Base-by-base conservation (phyloP, 225 moss, liverwort and hornwort species). In the Lunularia cruciata region DNA sequence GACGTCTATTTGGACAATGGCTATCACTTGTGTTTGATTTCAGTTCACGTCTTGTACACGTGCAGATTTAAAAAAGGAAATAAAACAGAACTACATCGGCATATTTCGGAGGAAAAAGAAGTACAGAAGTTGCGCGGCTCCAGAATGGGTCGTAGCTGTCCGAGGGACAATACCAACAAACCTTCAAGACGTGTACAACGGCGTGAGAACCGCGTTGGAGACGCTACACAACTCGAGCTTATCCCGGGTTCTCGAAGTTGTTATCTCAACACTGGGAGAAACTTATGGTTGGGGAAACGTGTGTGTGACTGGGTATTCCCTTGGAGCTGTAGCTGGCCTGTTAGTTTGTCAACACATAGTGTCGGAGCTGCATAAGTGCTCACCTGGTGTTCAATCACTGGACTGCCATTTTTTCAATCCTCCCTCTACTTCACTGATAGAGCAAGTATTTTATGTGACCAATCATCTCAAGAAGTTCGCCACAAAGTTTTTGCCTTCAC, bases 351-450 rank as follows among this genome's bases (percentile, higher is more conserved):
- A 32, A 15, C 3, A 57, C 6, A 8, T 57, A 1, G 57, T 32
- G 5, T 32, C 32, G 57, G 7, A 33, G 6, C n/a, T n/a, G n/a
- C n/a, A n/a, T n/a, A n/a, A n/a, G n/a, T n/a, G n/a, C n/a, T n/a
- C n/a, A n/a, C n/a, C n/a, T n/a, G n/a, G n/a, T n/a, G 57, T 30
- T 57, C 9, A 4, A 5, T 16, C 0, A 3, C 3, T 57, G 57
- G 57, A 57, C 15, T 57, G 14, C 1, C 57, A 57, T 30, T 57
- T 57, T 8, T 57, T 57, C 57, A 57, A 57, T 18, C 57, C 57
- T 57, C 57, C 57, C 2, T 57, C 16, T 33, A 32, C 32, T 14
- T n/a, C n/a, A n/a, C n/a, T n/a, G n/a, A n/a, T n/a, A n/a, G n/a
- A n/a, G n/a, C n/a, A n/a, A n/a, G n/a, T n/a, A n/a, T n/a, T n/a